phyloP scores from a whole-genome alignment of 179 eudicot species.

The Corrigiola litoralis region DNA sequence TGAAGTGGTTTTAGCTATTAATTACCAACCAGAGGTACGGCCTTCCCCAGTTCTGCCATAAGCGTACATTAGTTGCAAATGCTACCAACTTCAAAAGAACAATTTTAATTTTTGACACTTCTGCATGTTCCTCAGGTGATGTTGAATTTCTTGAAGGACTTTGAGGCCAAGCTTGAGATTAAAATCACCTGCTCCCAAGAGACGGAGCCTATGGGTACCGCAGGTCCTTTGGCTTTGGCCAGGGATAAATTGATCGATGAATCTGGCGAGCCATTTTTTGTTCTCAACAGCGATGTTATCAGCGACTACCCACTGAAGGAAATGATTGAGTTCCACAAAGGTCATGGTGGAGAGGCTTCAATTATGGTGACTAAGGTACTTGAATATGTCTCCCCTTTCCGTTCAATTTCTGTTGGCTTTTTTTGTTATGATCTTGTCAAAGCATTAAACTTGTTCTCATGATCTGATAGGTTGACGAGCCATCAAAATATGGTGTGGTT shows the following conservation, averaged over 20 bases:
- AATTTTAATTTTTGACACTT: not conserved
- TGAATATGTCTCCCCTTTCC: not conserved
- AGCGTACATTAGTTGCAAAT: not conserved
- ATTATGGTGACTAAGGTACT: slow-evolving; percentile 91
- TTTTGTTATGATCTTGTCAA: not conserved
- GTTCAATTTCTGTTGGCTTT: not conserved
- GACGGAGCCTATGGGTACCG: slow-evolving; percentile 97
- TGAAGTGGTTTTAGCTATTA: slow-evolving; percentile 88
- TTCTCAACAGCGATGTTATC: slow-evolving; percentile 93
- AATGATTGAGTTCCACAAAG: slow-evolving; percentile 80
- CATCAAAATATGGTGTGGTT: slow-evolving; percentile 95
- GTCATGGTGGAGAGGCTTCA: slow-evolving; percentile 90
- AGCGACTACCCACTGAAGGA: slow-evolving; percentile 83
- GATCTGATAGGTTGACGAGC: slow-evolving; percentile 66
- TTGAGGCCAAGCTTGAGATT: slow-evolving; percentile 81
- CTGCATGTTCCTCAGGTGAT: slow-evolving; percentile 53
- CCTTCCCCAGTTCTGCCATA: not conserved
- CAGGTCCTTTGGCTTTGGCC: slow-evolving; percentile 95
- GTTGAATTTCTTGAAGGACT: slow-evolving; percentile 86
- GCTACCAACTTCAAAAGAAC: not conserved
- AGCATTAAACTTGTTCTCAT: not conserved
- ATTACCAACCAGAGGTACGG: slow-evolving; percentile 85
- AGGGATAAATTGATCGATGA: slow-evolving; percentile 75
- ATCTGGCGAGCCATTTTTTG: slow-evolving; percentile 88
- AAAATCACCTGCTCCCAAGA: slow-evolving; percentile 88